Percentiles rank a stretch among this genome's conserved stretches.
phyloP scores from a whole-genome alignment of 768 basidiomycete species.

The Chlorophyllum brunneum region DNA sequence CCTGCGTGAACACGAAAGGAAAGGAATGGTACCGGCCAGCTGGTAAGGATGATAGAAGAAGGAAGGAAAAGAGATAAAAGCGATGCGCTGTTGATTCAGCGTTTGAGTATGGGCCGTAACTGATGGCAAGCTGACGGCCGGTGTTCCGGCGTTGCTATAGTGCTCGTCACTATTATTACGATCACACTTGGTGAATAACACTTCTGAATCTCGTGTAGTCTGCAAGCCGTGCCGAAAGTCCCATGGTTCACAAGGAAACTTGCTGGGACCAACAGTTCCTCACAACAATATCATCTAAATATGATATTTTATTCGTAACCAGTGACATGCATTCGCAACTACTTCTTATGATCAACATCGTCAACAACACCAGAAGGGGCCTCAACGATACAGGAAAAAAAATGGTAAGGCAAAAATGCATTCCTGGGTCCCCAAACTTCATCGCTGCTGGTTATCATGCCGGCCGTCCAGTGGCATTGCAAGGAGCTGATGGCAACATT shows the following conservation, averaged over 20 bases:
- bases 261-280: neutral
- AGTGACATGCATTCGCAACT: neutral
- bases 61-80: slow-evolving; percentile 19
- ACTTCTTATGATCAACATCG: slow-evolving; percentile 1
- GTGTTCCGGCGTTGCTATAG: slow-evolving; percentile 8
- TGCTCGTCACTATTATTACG: neutral
- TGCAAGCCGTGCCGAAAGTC: neutral
- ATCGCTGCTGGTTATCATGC: too few relatives aligned
- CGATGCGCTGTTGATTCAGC: neutral
- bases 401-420: too few relatives aligned
- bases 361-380: neutral
- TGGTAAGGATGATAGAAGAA: slow-evolving; percentile 28
- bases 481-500: slow-evolving; percentile 3
- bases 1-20: slow-evolving; percentile 36
- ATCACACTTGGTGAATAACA: neutral
- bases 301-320: neutral
- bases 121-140: slow-evolving; percentile 8
- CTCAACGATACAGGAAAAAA: too few relatives aligned
- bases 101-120: neutral
- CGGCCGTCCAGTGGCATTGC: slow-evolving; percentile 8
- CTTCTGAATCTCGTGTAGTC: neutral
- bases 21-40: slow-evolving; percentile 46
- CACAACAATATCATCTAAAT: neutral
- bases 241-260: slow-evolving; percentile 8
- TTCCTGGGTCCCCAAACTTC: too few relatives aligned